Evolutionary conservation across 2,329 filamentous ascomycete species (phyloP).

Genomic region (Coleophoma crateriformis): DNA sequence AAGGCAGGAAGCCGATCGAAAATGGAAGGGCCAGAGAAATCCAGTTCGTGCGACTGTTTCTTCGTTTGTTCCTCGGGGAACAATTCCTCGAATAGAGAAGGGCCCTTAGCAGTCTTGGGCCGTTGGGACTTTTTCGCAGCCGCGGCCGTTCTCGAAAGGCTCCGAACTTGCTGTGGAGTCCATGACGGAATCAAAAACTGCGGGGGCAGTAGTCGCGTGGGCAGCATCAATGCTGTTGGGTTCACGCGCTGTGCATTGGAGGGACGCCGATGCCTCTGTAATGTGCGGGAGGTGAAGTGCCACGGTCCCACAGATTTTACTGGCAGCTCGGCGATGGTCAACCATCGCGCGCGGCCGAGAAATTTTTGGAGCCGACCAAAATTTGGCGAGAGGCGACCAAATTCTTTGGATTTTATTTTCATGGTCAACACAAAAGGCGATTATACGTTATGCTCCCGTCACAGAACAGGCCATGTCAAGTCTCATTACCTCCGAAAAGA

Average conservation of each 20-base stretch:
- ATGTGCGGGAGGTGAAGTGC: too few species aligned
- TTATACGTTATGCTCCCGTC: neutral
- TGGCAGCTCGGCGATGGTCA: too few species aligned
- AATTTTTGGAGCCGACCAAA: neutral
- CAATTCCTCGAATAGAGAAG: conserved; percentile 39
- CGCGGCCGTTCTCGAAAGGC: conserved; percentile 1
- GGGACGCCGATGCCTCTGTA: too few species aligned
- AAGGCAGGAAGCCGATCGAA: conserved; percentile 23
- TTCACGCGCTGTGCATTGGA: conserved; percentile 18
- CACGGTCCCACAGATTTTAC: too few species aligned
- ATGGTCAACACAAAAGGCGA: neutral
- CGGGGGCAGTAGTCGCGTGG: conserved; percentile 33
- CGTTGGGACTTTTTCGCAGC: conserved; percentile 7
- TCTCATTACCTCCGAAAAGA: conserved; percentile 14
- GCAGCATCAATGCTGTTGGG: conserved; percentile 33
- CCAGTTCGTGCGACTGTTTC: conserved; percentile 8
- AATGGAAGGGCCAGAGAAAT: neutral
- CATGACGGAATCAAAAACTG: conserved; percentile 36
- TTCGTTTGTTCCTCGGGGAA: conserved; percentile 43
- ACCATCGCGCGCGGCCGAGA: conserved; percentile 4
- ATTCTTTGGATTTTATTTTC: too few species aligned
- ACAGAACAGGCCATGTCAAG: conserved; percentile 12
- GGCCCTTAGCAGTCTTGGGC: neutral
- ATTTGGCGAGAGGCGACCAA: conserved; percentile 1
- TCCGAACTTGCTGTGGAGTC: conserved; percentile 27